Conservation (phyloP, 1,284 basidiomycete species). For the Puccinia novopanici region DNA sequence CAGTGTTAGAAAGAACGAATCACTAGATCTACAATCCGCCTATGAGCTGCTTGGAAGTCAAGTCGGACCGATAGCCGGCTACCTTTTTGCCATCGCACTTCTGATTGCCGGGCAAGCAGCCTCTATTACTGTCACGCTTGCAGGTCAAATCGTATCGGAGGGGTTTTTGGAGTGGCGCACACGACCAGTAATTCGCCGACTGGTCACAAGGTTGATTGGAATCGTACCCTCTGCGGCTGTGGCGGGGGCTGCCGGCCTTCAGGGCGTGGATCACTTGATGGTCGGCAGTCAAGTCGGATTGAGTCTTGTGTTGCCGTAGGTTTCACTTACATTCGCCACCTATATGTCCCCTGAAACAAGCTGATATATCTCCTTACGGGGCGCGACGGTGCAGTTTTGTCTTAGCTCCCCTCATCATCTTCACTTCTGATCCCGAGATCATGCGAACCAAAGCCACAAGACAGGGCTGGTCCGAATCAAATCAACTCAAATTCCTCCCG, state of each 20-base stretch:
- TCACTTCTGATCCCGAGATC: slow-evolving; percentile 30
- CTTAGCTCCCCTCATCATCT: slow-evolving; percentile 37
- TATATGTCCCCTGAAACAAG: neutral
- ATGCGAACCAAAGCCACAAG: slow-evolving; percentile 17
- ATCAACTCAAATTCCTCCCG: neutral
- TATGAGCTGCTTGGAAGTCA: slow-evolving; percentile 70
- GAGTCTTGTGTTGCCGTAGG: slow-evolving; percentile 77
- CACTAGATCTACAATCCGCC: slow-evolving; percentile 79
- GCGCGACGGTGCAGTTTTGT: slow-evolving; percentile 29
- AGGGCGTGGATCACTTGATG: slow-evolving; percentile 77
- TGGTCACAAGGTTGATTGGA: slow-evolving; percentile 79
- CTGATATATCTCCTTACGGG: neutral
- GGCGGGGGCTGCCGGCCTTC: slow-evolving; percentile 72
- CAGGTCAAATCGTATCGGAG: slow-evolving; percentile 87
- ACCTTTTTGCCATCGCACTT: slow-evolving; percentile 81
- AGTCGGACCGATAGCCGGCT: slow-evolving; percentile 73
- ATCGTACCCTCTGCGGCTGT: slow-evolving; percentile 84
- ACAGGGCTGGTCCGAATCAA: neutral
- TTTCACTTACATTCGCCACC: neutral
- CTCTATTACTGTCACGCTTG: slow-evolving; percentile 86
- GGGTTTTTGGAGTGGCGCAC: slow-evolving; percentile 89
- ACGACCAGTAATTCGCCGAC: slow-evolving; percentile 75
- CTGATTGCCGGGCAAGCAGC: slow-evolving; percentile 87
- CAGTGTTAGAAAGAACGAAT: slow-evolving; percentile 56
- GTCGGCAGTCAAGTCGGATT: slow-evolving; percentile 85